These are phyloP conservation scores for Cornus kousa DNA, from an alignment of 148 eudicot genomes.

Conservation along the genomic window DNA sequence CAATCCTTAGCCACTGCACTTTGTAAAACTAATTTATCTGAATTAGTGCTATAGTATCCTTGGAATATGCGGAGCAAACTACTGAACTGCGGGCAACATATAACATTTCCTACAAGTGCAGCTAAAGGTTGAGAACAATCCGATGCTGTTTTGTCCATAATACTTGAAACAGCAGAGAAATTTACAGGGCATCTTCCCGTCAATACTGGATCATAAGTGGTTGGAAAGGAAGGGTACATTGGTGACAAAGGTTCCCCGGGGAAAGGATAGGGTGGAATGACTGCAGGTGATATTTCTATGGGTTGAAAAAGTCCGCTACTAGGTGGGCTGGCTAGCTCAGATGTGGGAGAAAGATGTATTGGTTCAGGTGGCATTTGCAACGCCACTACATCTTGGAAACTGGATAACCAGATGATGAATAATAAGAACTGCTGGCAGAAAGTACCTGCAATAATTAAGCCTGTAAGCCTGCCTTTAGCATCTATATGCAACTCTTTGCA, in stretches of 20 bases:
- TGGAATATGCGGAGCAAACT: constrained; percentile 82
- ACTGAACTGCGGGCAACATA: constrained; percentile 91
- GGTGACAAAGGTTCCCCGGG: constrained; percentile 64
- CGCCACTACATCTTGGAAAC: constrained; percentile 35
- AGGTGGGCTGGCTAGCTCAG: constrained; percentile 58
- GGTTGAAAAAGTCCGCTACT: constrained; percentile 59
- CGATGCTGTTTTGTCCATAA: constrained; percentile 83
- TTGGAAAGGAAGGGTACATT: constrained; percentile 75
- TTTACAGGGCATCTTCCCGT: constrained; percentile 92
- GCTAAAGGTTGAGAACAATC: constrained; percentile 80
- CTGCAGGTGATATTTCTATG: constrained; percentile 84
- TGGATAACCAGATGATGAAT: constrained; percentile 50
- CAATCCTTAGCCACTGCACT: constrained; percentile 71
- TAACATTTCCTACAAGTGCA: constrained; percentile 66
- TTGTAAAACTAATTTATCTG: constrained; percentile 63
- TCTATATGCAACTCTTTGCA: background rate
- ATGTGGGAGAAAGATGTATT: constrained; percentile 28
- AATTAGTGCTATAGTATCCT: constrained; percentile 61
- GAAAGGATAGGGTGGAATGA: constrained; percentile 64
- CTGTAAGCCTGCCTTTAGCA: constrained; percentile 1
- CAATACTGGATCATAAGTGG: constrained; percentile 69
- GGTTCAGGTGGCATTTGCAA: constrained; percentile 37
- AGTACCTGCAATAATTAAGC: constrained; percentile 49
- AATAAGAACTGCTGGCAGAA: constrained; percentile 46
- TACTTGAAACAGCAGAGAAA: constrained; percentile 72